Evolutionary conservation across 768 basidiomycete genomes (phyloP), one percentile per base, ranked within the genome.

Genomic region (Phlebiopsis flavidoalba): DNA sequence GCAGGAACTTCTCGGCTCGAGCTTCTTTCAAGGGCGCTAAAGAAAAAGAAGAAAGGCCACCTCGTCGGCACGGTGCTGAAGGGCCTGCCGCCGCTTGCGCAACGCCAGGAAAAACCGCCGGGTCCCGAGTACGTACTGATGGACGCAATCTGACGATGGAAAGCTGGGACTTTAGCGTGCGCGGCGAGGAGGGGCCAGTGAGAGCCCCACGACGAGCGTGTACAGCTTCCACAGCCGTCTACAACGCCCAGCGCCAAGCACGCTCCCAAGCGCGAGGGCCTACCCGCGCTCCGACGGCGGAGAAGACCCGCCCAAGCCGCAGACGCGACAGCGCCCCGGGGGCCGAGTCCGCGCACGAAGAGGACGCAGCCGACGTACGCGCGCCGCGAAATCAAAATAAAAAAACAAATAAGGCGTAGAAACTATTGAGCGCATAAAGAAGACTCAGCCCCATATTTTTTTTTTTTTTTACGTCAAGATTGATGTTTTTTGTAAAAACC

Each of bases 141-240:
- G 45, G n/a, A 70, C 67, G 8, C 78, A 75, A n/a, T 48, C 76
- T 75, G 49, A 87, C 89, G 10, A 73, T 87, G 58, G 91, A 89
- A 58, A 91, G 91, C 3, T 93, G 91, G 91, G 90, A 93, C 69
- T 93, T 93, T 70, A 70, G 79, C 22, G 76, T 82, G 0, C 82
- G 80, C 10, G 68, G 33, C 48, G 62, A 64, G 36, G 70, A 71
- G 62, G 61, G 65, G 59, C 37, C 71, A 24, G 69, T 37, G 63
- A 71, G 63, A 71, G 36, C 54, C 71, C 55, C 60, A 65, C 49
- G 71, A 73, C 65, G 61, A 68, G 61, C 53, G 65, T 66, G 60
- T 66, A 63, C n/a, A 49, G 49, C 22, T 57, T 55, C n/a, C 63
- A 54, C 36, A 50, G 63, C 46, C 58, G 45, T 36, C 19, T 19